These are phyloP conservation scores for Rutstroemia sp. DNA, from an alignment of 2,329 filamentous ascomycete genomes.

Conservation along the genomic window DNA sequence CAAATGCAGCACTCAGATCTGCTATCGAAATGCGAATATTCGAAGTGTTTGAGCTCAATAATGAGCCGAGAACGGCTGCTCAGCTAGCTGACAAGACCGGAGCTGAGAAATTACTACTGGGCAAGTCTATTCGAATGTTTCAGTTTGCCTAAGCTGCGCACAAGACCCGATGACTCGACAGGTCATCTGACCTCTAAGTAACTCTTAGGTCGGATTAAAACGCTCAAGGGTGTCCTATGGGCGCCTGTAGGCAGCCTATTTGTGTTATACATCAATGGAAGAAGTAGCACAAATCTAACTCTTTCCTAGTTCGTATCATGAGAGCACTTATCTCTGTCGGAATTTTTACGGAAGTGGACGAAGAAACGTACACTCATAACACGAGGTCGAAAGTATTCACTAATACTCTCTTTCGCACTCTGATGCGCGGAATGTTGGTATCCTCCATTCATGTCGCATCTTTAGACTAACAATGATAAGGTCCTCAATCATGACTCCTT, in stretches of 20 bases:
- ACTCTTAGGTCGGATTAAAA: too few species aligned
- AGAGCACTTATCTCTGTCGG: background rate
- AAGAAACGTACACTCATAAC: conserved; percentile 1
- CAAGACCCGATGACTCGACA: too few species aligned
- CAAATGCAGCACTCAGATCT: background rate
- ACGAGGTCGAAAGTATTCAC: background rate
- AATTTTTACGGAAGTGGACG: background rate
- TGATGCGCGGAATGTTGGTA: background rate
- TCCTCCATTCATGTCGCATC: background rate
- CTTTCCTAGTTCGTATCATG: background rate
- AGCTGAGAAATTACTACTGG: background rate
- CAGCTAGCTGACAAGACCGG: background rate
- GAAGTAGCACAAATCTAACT: background rate
- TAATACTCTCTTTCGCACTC: background rate
- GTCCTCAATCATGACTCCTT: background rate
- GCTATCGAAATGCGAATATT: background rate
- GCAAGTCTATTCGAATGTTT: background rate
- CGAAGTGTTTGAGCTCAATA: background rate
- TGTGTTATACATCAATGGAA: background rate
- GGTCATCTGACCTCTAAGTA: too few species aligned
- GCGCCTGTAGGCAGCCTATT: too few species aligned
- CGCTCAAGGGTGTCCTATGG: too few species aligned
- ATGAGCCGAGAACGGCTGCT: background rate
- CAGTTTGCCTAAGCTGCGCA: background rate
- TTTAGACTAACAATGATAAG: background rate